Evolutionary conservation across 768 basidiomycete genomes (phyloP), one percentile per base, ranked within the genome.

Genomic region (Tricholoma flavovirens): DNA sequence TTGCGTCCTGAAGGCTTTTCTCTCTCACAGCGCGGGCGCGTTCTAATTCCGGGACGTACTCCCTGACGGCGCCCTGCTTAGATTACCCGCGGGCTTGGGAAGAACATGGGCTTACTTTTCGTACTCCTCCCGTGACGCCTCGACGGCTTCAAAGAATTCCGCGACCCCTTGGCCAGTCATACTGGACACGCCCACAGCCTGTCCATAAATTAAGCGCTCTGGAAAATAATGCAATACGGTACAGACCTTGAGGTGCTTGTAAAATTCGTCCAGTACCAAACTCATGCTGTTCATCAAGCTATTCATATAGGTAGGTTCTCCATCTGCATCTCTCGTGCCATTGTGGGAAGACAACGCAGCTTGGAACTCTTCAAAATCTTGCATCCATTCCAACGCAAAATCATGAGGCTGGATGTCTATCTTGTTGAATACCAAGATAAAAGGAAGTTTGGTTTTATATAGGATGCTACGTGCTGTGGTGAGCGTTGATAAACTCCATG

Each of bases 241-340:
- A 64, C 81, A 38, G 51, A 93, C 95, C 77, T 91, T 92, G 53
- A 99, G 75, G 61, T 97, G 88, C 71, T 94, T 92, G 73, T 99
- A 99, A 64, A 99, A 99, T 67, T 98, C 97, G 65, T 99, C 97
- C 53, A 99, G 73, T 6, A 99, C 96, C 52, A 99, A 72, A 68
- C 95, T 94, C 97, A 99, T 98, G 67, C 91, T 93, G 61, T 96
- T 93, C 96, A 98, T 99, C 60, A 99, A 75, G 67, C 93, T 95
- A 68, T 92, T 95, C 94, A 98, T 97, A 70, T 98, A 98, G 38
- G 90, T 94, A 49, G 92, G 90, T 66, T 96, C 97, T 51, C 91
- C 94, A 59, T 94, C 88, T 4, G 85, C 77, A 67, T 90, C 87
- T 53, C 80, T 77, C 22, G 81, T 80, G 10, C 83, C 83, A 51